Percentiles rank a stretch among this genome's conserved stretches.
Evolutionary conservation across 495 filamentous ascomycete genomes (phyloP).

Genomic region (Podospora sp.): DNA sequence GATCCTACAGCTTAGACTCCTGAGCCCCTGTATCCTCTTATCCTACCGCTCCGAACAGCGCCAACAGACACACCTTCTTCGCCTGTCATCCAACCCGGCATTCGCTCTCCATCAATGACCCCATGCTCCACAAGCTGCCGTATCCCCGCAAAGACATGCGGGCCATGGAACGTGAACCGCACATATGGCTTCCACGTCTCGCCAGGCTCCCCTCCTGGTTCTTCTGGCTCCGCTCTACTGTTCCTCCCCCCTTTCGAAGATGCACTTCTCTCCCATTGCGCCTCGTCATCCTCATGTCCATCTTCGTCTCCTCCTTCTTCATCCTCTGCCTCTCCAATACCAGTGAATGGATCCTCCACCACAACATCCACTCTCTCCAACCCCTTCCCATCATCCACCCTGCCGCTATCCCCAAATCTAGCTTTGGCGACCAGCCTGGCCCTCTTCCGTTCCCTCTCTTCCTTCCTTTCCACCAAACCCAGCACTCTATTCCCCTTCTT

Average conservation of each 20-base stretch:
- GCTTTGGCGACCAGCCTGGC: slow-evolving; percentile 51
- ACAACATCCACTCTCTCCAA: slow-evolving; percentile 64
- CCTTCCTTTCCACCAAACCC: slow-evolving; percentile 31
- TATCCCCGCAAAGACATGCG: slow-evolving; percentile 80
- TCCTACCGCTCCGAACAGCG: slow-evolving; percentile 63
- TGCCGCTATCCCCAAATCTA: slow-evolving; percentile 57
- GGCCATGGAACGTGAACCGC: slow-evolving; percentile 68
- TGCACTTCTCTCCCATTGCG: not conserved
- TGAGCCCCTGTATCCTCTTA: slow-evolving; percentile 52
- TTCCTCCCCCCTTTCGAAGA: slow-evolving; percentile 23
- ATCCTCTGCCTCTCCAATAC: slow-evolving; percentile 24
- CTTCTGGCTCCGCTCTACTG: slow-evolving; percentile 38
- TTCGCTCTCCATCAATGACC: slow-evolving; percentile 69
- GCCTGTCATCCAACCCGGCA: slow-evolving; percentile 92
- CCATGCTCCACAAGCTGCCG: slow-evolving; percentile 74
- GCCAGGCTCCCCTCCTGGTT: slow-evolving; percentile 32
- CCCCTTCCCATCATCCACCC: slow-evolving; percentile 55
- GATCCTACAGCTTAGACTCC: slow-evolving; percentile 37
- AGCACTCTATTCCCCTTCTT: slow-evolving; percentile 15
- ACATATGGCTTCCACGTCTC: slow-evolving; percentile 59
- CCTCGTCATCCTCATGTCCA: slow-evolving; percentile 25
- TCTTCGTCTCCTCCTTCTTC: slow-evolving; percentile 20
- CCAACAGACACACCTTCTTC: slow-evolving; percentile 79
- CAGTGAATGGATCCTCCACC: slow-evolving; percentile 58
- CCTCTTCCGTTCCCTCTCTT: slow-evolving; percentile 44